Evolutionary conservation across 192 early-diverging fungal genomes (phyloP), one percentile per base, ranked within the genome.

Genomic region (Coemansia javaensis): DNA sequence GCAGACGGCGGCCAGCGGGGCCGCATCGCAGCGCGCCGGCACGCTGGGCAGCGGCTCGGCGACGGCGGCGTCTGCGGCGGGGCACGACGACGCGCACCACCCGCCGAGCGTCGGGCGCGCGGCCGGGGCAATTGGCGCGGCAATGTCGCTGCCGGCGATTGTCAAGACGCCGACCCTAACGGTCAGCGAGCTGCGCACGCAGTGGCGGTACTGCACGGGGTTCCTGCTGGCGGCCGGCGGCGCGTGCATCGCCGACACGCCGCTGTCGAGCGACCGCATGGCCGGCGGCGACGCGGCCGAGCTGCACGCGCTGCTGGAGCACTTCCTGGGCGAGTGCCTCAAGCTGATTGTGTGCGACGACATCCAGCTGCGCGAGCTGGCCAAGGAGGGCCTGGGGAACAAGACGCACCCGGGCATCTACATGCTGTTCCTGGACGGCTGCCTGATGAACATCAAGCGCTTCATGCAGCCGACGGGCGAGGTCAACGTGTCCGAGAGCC

Each of bases 201-300:
- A 74, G 59, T 75, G 72, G 72, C 59, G 65, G 38, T 68, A 65
- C 72, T 69, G 66, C 52, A 75, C 72, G 0, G 72, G 72, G 1
- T 75, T 75, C 53, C 32, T 75, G 43, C 72, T 75, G 28, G 65
- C 72, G 14, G 56, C 66, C 11, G 65, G 66, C 16, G 65, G 66
- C 32, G 66, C 66, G 1, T 75, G 72, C 32, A 67, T 69, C 28
- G 32, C 61, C 4, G 72, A 75, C 27, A 44, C 56, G 9, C 51
- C 55, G 7, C 24, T 35, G n/a, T 44, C 58, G 12, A 36, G 47
- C 4, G 62, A 69, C 37, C 66, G 72, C n/a, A 48, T 69, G 47
- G 56, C 61, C 10, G 61, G 59, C 6, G 53, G 60, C 45, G 72
- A 67, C 47, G 50, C 60, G 1, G 61, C 72, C 4, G 72, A 75